Evolutionary conservation across 495 filamentous ascomycete genomes (phyloP).

Genomic region (Elaphomyces granulatus): DNA sequence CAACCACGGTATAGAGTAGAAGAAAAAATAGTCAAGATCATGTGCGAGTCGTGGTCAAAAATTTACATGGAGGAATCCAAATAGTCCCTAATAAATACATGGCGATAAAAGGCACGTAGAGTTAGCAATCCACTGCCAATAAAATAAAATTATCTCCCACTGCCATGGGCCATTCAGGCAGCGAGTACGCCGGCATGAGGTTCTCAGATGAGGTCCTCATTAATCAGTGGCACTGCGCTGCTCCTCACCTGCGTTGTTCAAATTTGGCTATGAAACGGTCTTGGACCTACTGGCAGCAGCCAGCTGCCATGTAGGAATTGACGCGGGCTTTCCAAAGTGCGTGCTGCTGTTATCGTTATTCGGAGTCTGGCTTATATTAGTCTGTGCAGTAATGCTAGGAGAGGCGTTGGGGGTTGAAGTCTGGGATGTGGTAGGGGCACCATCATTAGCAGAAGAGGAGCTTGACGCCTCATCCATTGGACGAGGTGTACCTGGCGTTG

Average conservation of each 20-base stretch:
- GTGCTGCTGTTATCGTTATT: conserved; percentile 27
- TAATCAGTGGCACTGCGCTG: too few relatives aligned
- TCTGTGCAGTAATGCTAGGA: conserved; percentile 19
- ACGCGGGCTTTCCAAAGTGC: conserved; percentile 40
- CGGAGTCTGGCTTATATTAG: conserved; percentile 20
- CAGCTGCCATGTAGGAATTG: conserved; percentile 91
- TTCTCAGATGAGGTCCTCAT: too few relatives aligned
- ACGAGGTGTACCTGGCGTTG: conserved; percentile 17
- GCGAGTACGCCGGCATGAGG: too few relatives aligned
- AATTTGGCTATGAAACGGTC: conserved; percentile 21
- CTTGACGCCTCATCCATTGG: conserved; percentile 14
- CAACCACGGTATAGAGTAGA: too few relatives aligned
- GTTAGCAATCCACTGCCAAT: too few relatives aligned
- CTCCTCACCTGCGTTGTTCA: conserved; percentile 14
- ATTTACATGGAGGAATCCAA: too few relatives aligned
- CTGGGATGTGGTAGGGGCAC: conserved; percentile 19
- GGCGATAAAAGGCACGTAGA: too few relatives aligned
- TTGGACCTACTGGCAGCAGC: conserved; percentile 49
- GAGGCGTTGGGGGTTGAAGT: conserved; percentile 23
- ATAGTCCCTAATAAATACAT: too few relatives aligned
- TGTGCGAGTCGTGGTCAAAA: too few relatives aligned
- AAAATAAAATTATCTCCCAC: too few relatives aligned
- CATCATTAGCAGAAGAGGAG: conserved; percentile 19
- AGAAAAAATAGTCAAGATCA: too few relatives aligned
- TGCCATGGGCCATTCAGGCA: too few relatives aligned